Conservation (phyloP, 148 eudicot species). For the Amaranthus cruentus region DNA sequence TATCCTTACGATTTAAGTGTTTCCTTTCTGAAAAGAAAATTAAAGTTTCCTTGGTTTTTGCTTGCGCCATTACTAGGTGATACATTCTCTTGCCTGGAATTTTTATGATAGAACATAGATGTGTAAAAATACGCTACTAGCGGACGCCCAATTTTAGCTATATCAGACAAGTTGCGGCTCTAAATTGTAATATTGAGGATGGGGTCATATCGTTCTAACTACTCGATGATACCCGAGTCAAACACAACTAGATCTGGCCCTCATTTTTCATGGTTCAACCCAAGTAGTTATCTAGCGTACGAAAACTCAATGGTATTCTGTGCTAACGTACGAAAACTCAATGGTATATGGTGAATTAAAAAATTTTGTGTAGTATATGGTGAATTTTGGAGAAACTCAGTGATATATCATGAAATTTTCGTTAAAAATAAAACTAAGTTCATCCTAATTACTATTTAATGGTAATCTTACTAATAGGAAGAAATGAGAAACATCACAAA, state of each 20-base stretch:
- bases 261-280: constrained; percentile 34
- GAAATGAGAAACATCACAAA: too few relatives aligned
- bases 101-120: not conserved
- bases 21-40: not conserved
- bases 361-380: too few relatives aligned
- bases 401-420: too few relatives aligned
- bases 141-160: not conserved
- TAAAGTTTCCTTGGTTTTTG: not conserved
- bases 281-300: constrained; percentile 22
- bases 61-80: constrained; percentile 3
- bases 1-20: not conserved
- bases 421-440: too few relatives aligned
- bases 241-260: constrained; percentile 33
- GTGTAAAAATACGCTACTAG: not conserved
- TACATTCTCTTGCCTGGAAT: not conserved
- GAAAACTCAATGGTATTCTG: too few relatives aligned
- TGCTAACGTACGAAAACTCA: too few relatives aligned
- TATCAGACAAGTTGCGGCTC: not conserved
- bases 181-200: constrained; percentile 11
- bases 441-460: too few relatives aligned
- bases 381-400: too few relatives aligned
- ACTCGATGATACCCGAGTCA: constrained; percentile 36
- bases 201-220: constrained; percentile 35
- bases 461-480: too few relatives aligned
- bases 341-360: too few relatives aligned